Evolutionary conservation across 2,329 filamentous ascomycete genomes (phyloP), one percentile per base, ranked within the genome.

Genomic region (Trichoderma afroharzianum): DNA sequence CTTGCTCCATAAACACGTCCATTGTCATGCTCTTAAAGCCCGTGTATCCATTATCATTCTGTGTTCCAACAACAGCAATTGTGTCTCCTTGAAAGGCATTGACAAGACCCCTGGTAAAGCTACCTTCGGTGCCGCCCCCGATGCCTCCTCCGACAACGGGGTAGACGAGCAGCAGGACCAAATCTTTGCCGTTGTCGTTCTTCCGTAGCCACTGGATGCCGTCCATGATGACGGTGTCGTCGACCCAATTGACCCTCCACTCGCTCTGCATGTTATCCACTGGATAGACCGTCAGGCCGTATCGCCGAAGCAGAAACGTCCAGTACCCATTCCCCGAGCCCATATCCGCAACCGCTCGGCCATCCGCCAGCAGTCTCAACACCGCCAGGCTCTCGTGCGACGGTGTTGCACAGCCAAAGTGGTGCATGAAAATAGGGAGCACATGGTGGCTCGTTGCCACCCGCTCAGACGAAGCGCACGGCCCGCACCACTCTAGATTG

Each of bases 261-360:
- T 87, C 86, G 74, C 87, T 91, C 76, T 90, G 85, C 76, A 87
- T 88, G 77, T 88, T 93, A 79, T 94, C 92, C 9, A 94, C 85
- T 1, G 92, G 84, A 24, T 84, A 81, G 1, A 90, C 87, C 6
- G 81, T 80, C 39, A 88, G 78, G 24, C 88, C 86, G 75, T 89
- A 86, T 28, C 83, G 80, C 3, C 92, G 86, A 14, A 94, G 86
- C 88, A 93, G 89, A 73, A 89, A 91, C 8, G 88, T 87, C 92
- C 92, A 94, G 81, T 94, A 94, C 12, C 91, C 92, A 77, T 91
- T 92, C 2, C 92, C 92, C 68, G 87, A 90, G 4, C 91, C 92
- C 50, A 93, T 81, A 75, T 94, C 92, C 11, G 91, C 82, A 8
- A 94, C 83, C 14, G 83, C 79, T 6, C 86, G 82, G 3, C 84